A percentile compares a stretch with the other conserved stretches of the same genome.
phyloP scores from a whole-genome alignment of 495 filamentous ascomycete genomes.

The Neurospora africana region DNA sequence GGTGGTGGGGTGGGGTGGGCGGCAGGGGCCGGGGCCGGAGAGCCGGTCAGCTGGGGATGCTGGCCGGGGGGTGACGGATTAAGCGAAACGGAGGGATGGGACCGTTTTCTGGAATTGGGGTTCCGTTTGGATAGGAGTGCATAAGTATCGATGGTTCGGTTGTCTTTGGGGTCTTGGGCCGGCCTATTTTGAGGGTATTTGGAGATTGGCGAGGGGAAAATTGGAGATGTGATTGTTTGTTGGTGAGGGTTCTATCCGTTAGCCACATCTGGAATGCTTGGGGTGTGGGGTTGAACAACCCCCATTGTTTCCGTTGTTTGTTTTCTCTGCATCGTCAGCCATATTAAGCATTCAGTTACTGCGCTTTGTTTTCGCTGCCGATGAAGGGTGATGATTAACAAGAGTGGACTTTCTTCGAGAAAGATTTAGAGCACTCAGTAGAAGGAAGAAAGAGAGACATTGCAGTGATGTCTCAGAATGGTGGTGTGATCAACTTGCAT shows the following conservation, averaged over 20 bases:
- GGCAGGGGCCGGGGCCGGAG: background rate
- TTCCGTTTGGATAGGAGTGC: background rate
- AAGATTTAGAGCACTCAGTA: background rate
- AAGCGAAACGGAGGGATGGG: background rate
- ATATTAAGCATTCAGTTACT: background rate
- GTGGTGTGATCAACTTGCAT: background rate
- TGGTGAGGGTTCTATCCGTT: background rate
- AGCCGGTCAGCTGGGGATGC: background rate
- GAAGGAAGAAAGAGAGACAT: background rate
- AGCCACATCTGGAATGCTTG: background rate
- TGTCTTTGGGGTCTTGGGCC: background rate
- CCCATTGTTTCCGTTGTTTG: background rate
- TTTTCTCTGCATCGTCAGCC: background rate
- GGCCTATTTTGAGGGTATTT: too few species aligned
- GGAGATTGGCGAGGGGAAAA: background rate
- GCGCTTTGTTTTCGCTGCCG: background rate
- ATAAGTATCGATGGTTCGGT: too few species aligned
- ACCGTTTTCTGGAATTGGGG: background rate
- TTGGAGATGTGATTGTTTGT: background rate
- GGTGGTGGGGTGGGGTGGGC: background rate
- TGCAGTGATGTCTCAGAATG: background rate
- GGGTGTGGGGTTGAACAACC: background rate
- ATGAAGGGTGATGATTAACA: background rate
- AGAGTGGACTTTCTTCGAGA: background rate
- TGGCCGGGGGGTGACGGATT: background rate